A percentile compares a stretch with the other conserved stretches of the same genome.
Evolutionary conservation across 208 protist genomes (phyloP).

Genomic region (Acanthamoeba culbertsoni): DNA sequence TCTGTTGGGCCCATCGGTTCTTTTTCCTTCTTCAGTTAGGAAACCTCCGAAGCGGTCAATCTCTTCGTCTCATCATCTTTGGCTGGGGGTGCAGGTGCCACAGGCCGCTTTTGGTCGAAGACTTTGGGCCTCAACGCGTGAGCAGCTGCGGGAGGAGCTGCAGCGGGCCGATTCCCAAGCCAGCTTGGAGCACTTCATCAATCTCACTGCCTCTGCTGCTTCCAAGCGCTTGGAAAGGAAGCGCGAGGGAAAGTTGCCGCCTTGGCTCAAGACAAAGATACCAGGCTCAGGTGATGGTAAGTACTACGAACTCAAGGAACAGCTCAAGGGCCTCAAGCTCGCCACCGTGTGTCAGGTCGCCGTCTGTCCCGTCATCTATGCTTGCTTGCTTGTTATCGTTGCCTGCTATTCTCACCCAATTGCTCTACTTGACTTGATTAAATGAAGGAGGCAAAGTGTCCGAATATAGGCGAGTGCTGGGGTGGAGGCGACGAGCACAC

Average conservation of each 20-base stretch:
- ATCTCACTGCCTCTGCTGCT: too few species aligned
- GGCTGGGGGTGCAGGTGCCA: too few species aligned
- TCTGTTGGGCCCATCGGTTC: too few species aligned
- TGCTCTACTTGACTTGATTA: neutral
- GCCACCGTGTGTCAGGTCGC: slow-evolving; percentile 79
- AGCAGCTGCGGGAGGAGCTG: too few species aligned
- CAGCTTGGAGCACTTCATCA: too few species aligned
- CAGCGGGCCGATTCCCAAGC: too few species aligned
- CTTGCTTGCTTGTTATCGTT: neutral
- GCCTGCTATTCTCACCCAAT: neutral
- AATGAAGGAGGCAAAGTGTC: slow-evolving; percentile 92
- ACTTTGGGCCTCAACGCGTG: too few species aligned
- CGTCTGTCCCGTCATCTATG: neutral
- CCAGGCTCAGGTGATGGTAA: neutral
- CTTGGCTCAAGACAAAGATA: slow-evolving; percentile 24
- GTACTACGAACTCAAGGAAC: slow-evolving; percentile 61
- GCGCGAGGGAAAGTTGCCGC: neutral
- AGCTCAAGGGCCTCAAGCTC: slow-evolving; percentile 62
- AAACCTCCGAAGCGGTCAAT: too few species aligned
- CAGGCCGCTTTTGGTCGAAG: too few species aligned
- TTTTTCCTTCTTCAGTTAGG: too few species aligned
- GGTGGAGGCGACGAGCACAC: slow-evolving; percentile 80
- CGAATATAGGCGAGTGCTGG: slow-evolving; percentile 98
- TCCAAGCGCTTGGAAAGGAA: too few species aligned
- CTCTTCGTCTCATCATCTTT: too few species aligned